Evolutionary conservation across 2,329 filamentous ascomycete species (phyloP), one percentile per base, ranked within the genome.

Genomic region (Aureobasidium melanogenum): DNA sequence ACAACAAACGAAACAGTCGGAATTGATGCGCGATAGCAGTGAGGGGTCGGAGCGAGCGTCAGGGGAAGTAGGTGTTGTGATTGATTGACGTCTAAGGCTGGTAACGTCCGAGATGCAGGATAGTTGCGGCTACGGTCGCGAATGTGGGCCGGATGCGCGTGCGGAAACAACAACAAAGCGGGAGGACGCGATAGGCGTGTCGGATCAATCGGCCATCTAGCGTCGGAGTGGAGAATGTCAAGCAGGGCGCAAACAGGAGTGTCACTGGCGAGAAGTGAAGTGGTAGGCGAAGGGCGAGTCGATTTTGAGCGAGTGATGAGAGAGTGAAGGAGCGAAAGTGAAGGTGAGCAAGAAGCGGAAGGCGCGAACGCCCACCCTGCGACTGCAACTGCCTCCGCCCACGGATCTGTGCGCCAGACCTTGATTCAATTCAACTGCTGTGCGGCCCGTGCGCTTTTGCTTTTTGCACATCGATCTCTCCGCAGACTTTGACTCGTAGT

Each of bases 141-240:
- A 22, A 24, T 30, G 39, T 47, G 41, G 54, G 54, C 41, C 54
- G 54, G 41, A 47, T 46, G 54, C 43, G 41, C 54, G 54, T 36
- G 54, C 41, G 54, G 41, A 58, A 47, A 30, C 44, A 32, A 58
- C 54, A 58, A 58, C 54, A 58, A 47, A 58, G 54, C 43, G 54
- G 39, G 52, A 56, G 52, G 54, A 43, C 54, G 54, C 54, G 54
- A 44, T 47, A 43, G 54, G 36, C 30, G 26, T 38, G 30, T 58
- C 39, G 39, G 32, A 26, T 47, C 34, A 58, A 47, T n/a, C 38
- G 54, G 41, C 54, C 54, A 60, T 60, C 47, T 19, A 51, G 32
- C n/a, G 44, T 32, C 43, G 34, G 22, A 50, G 17, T 34, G 57
- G 19, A 26, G 26, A n/a, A 28, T 34, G 14, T 34, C 24, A 22